Percentiles rank a stretch among this genome's conserved stretches.
phyloP scores from a whole-genome alignment of 2,329 filamentous ascomycete species.

The Cercospora zeina region DNA sequence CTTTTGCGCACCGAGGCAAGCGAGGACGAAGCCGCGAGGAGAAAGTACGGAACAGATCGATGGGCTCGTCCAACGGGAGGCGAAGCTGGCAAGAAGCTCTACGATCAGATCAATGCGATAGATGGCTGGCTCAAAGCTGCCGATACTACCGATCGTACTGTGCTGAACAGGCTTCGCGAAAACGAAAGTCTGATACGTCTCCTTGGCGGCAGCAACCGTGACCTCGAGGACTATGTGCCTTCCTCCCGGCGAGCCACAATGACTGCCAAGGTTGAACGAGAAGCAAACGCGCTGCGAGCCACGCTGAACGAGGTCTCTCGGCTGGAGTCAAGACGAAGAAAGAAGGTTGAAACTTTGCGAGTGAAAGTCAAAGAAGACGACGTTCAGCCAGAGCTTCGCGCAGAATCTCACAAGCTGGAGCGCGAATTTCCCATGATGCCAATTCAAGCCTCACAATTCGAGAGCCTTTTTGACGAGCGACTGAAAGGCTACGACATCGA shows the following conservation, averaged over 20 bases:
- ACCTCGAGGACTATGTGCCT: constrained; percentile 84
- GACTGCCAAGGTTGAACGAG: constrained; percentile 75
- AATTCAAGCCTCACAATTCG: constrained; percentile 86
- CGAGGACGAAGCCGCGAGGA: constrained; percentile 74
- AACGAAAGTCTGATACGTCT: constrained; percentile 74
- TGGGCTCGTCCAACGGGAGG: constrained; percentile 74
- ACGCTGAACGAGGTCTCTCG: constrained; percentile 82
- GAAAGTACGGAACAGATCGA: constrained; percentile 80
- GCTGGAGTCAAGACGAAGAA: constrained; percentile 75
- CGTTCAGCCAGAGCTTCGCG: constrained; percentile 77
- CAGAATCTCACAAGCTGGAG: constrained; percentile 81
- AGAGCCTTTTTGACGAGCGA: constrained; percentile 81
- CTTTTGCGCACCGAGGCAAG: constrained; percentile 76
- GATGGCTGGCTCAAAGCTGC: constrained; percentile 80
- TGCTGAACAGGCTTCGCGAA: constrained; percentile 75
- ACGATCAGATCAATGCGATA: constrained; percentile 73
- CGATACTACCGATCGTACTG: constrained; percentile 65
- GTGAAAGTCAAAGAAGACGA: constrained; percentile 84
- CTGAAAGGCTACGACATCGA: constrained; percentile 81
- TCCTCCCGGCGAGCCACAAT: constrained; percentile 77
- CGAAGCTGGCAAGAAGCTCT: constrained; percentile 70
- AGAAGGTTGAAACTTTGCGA: constrained; percentile 74
- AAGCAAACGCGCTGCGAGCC: constrained; percentile 73
- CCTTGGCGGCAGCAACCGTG: constrained; percentile 75
- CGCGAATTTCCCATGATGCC: constrained; percentile 80